Evolutionary conservation across 1,284 basidiomycete species (phyloP).

Genomic region (Bondarzewia mesenterica): DNA sequence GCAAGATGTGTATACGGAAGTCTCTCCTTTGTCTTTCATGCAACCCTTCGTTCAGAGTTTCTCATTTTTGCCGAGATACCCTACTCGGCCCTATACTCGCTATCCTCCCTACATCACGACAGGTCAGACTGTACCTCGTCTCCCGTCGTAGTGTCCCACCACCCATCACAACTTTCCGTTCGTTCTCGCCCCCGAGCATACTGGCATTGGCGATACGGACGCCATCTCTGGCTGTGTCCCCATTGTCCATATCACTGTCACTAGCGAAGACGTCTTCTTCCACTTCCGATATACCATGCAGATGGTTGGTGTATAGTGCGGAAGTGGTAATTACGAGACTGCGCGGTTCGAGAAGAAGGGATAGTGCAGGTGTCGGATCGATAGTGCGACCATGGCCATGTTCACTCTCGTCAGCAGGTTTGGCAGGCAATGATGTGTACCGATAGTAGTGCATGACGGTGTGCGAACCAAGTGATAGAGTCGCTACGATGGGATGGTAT

Average conservation of each 20-base stretch:
- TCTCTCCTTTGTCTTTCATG: too few species aligned
- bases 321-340: constrained; percentile 74
- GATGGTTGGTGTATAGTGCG: constrained; percentile 56
- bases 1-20: too few species aligned
- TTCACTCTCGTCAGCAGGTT: not conserved
- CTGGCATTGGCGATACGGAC: constrained; percentile 45
- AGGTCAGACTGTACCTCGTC: constrained; percentile 78
- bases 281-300: constrained; percentile 68
- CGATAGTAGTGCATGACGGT: constrained; percentile 81
- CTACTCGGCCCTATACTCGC: constrained; percentile 14
- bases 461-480: constrained; percentile 81
- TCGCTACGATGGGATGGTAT: constrained; percentile 85
- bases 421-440: constrained; percentile 31
- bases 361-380: constrained; percentile 56
- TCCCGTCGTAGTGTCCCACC: constrained; percentile 48
- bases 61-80: constrained; percentile 15
- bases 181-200: constrained; percentile 33
- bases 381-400: constrained; percentile 39
- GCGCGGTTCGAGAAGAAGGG: constrained; percentile 75
- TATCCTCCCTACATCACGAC: constrained; percentile 73
- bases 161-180: constrained; percentile 29
- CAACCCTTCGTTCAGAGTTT: too few species aligned
- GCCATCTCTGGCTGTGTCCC: not conserved
- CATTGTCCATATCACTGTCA: not conserved
- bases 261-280: constrained; percentile 37